Evolutionary conservation across 164 flowering plant species (phyloP), one percentile per base, ranked within the genome.

Genomic region (Cinnamomum micranthum): DNA sequence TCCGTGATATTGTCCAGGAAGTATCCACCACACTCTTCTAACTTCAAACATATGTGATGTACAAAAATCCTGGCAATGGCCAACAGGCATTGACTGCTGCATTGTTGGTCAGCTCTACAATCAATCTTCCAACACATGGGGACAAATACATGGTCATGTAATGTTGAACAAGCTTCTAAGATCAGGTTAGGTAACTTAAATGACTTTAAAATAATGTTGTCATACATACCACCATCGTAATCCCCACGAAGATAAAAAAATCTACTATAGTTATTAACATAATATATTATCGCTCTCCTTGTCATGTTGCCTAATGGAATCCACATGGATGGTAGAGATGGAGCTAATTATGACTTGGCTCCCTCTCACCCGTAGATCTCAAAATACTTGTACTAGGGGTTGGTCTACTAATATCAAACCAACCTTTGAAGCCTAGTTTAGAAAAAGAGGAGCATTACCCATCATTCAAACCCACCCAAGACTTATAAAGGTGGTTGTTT

Each of bases 351-450:
- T 63, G 68, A 62, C 22, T 33, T 72, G 74, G 19, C 52, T 22
- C 6, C 25, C 58, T 65, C 65, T 63, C 24, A 14, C 20, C 60
- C 59, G 55, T 66, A 14, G 47, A 73, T 52, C 50, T 50, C 41
- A 17, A 9, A 13, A 24, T 11, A 64, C 67, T 64, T 64, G 2
- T 64, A 13, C 2, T 24, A 64, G 28, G 20, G 50, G 47, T 28
- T 17, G 27, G 12, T 11, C 28, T 23, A 64, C 25, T 60, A 64
- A n/a, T 58, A 59, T 4, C 19, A 50, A 31, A 28, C 58, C 27
- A 24, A 64, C 41, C 64, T 73, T 76, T 79, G 76, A 76, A 79
- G 60, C 50, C 28, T 76, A 71, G 19, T 73, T 80, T 77, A 65
- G 77, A 64, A 68, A 64, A 47, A 67, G 22, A 27, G 24, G 67